Evolutionary conservation across 306 rosid genomes (phyloP).

Genomic region (Quillaja saponaria): DNA sequence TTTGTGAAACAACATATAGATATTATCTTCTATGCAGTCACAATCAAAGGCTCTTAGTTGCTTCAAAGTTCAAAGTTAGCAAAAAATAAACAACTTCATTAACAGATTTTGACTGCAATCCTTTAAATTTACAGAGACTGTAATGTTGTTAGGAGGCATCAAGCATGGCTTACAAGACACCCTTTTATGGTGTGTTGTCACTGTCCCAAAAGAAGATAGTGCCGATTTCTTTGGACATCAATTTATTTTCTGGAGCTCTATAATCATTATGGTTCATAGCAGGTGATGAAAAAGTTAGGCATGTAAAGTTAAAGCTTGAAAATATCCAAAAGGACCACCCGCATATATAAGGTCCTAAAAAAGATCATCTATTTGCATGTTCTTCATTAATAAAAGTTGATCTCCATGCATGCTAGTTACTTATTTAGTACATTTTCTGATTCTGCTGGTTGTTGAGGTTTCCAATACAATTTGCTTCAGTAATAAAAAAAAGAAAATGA

Average conservation of each 20-base stretch:
- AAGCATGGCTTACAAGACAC: constrained; percentile 26
- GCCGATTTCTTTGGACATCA: constrained; percentile 35
- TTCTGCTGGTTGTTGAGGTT: background rate
- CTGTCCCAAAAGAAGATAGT: constrained; percentile 46
- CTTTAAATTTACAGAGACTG: constrained; percentile 28
- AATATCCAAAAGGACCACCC: constrained; percentile 33
- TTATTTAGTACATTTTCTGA: constrained; percentile 22
- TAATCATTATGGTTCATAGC: constrained; percentile 61
- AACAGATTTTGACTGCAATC: constrained; percentile 37
- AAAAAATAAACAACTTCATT: constrained; percentile 28
- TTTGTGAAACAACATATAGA: too few species aligned
- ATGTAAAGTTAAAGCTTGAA: constrained; percentile 47
- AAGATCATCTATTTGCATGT: constrained; percentile 14
- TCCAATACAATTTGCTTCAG: constrained; percentile 7
- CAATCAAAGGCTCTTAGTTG: too few species aligned
- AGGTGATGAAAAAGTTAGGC: constrained; percentile 46
- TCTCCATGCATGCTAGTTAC: constrained; percentile 16
- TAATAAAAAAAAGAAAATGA: too few species aligned
- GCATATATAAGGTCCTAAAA: constrained; percentile 38
- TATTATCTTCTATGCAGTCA: too few species aligned
- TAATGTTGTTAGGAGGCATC: constrained; percentile 25
- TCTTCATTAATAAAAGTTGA: constrained; percentile 1
- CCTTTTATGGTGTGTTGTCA: constrained; percentile 50
- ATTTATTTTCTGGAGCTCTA: constrained; percentile 44
- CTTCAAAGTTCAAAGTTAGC: too few species aligned